These are phyloP conservation scores for Neospermospora avenae DNA, from an alignment of 2,329 filamentous ascomycete species.

Conservation along the genomic window DNA sequence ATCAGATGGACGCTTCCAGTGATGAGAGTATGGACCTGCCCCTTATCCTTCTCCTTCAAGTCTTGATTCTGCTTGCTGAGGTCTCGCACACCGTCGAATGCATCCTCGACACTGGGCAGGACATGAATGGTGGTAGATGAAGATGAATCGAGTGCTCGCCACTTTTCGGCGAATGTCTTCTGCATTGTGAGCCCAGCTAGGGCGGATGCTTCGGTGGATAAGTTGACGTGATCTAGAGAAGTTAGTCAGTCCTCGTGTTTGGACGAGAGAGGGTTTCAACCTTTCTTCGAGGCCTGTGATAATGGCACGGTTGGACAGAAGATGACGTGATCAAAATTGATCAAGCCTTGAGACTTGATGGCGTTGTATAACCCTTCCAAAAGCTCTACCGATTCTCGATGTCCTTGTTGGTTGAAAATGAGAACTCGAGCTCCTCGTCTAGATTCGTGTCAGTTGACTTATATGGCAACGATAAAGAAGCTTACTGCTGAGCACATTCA, in stretches of 20 bases:
- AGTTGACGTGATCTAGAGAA: conserved; percentile 53
- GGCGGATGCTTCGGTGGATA: conserved; percentile 36
- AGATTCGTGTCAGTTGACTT: background rate
- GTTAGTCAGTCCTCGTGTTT: background rate
- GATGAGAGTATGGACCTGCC: conserved; percentile 42
- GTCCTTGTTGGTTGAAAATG: conserved; percentile 84
- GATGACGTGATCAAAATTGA: conserved; percentile 67
- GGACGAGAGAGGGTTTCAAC: conserved; percentile 20
- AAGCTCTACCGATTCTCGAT: conserved; percentile 43
- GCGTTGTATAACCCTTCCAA: conserved; percentile 45
- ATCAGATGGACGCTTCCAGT: conserved; percentile 64
- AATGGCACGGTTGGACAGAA: conserved; percentile 75
- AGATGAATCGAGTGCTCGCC: conserved; percentile 18
- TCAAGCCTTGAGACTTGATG: conserved; percentile 45
- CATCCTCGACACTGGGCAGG: conserved; percentile 50
- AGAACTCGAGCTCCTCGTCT: conserved; percentile 50
- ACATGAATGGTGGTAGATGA: conserved; percentile 33
- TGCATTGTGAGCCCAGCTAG: conserved; percentile 63
- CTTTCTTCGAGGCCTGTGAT: conserved; percentile 43
- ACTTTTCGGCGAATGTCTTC: conserved; percentile 44
- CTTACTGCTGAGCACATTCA: conserved; percentile 38
- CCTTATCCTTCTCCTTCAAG: conserved; percentile 21
- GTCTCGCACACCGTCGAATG: conserved; percentile 45
- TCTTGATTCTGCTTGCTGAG: conserved; percentile 30
- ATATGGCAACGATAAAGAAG: conserved; percentile 13